A percentile compares a stretch with the other conserved stretches of the same genome.
Evolutionary conservation across 306 rosid species (phyloP).

Genomic region (Cyamopsis tetragonoloba): DNA sequence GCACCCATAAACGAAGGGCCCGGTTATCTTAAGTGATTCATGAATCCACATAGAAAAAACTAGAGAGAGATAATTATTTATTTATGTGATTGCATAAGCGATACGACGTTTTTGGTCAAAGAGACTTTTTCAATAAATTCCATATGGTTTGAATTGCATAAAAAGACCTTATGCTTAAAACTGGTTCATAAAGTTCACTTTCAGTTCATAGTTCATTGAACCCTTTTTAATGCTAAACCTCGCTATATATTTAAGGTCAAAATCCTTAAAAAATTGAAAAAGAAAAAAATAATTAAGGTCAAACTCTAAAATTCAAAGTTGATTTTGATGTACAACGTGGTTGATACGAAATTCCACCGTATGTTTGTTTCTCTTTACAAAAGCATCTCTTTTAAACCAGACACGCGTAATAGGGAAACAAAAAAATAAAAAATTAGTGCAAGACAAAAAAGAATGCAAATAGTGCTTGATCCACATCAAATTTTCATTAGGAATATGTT

Average conservation of each 20-base stretch:
- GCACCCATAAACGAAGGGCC: too few relatives aligned
- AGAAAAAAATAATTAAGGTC: constrained; percentile 1
- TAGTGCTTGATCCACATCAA: constrained; percentile 33
- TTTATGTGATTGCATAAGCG: too few relatives aligned
- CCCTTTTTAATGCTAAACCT: neutral
- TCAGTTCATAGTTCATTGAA: constrained; percentile 18
- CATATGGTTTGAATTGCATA: neutral
- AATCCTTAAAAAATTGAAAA: constrained; percentile 12
- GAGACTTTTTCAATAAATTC: neutral
- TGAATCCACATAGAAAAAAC: too few relatives aligned
- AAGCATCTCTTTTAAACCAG: constrained; percentile 23
- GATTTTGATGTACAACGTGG: constrained; percentile 25
- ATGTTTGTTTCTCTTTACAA: neutral
- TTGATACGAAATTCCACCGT: constrained; percentile 25
- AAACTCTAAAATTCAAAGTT: constrained; percentile 21
- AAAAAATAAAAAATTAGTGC: constrained; percentile 27
- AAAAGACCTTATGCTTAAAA: neutral
- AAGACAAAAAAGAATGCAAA: constrained; percentile 17
- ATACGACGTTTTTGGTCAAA: neutral
- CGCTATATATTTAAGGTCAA: neutral
- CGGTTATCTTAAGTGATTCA: too few relatives aligned
- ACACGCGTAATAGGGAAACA: neutral
- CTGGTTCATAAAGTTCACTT: neutral
- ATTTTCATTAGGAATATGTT: constrained; percentile 22
- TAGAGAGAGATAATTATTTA: too few relatives aligned